Evolutionary conservation across 208 protist genomes (phyloP), one percentile per base, ranked within the genome.

Genomic region (Trypanosoma platydactyli): DNA sequence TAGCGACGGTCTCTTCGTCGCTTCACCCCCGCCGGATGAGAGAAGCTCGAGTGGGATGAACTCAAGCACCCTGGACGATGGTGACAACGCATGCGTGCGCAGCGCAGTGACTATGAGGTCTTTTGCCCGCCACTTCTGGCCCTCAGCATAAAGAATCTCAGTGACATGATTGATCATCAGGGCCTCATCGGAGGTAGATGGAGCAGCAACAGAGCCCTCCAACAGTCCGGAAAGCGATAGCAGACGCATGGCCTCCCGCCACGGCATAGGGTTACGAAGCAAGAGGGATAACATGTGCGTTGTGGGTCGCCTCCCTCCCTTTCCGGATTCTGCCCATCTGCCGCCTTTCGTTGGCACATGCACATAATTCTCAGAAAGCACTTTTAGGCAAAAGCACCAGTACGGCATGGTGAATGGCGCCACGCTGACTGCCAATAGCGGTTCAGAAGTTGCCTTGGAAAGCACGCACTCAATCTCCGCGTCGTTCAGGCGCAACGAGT

Each of bases 391-490:
- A 68, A 76, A 88, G 9, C 33, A 40, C 81, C 81, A 88, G 57
- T 79, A n/a, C 22, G 50, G 38, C 25, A 40, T 13, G 13, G 6
- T 1, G 16, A 41, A 45, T 13, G 25, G 30, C 6, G 57, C 50
- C 22, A 48, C 25, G 22, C 3, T 24, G 46, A 24, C 18, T 57
- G 33, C 25, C 52, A 42, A 54, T 29, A 40, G 40, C 41, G 24
- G 25, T 52, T 40, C 50, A 56, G 55, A 35, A 38, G 79, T 29
- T 18, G 63, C 64, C 66, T 87, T 87, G 38, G 81, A 76, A 22
- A 88, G 58, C n/a, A 88, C 61, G 57, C 73, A 83, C 55, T 88
- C 81, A 24, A 80, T 66, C 59, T 88, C 81, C 1, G 55, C 51
- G 38, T 88, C 75, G 50, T 84, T 84, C 33, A 84, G 50, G 18